These are phyloP conservation scores for Nannizziopsis barbatae DNA, from an alignment of 2,329 filamentous ascomycete genomes.

Conservation along the genomic window DNA sequence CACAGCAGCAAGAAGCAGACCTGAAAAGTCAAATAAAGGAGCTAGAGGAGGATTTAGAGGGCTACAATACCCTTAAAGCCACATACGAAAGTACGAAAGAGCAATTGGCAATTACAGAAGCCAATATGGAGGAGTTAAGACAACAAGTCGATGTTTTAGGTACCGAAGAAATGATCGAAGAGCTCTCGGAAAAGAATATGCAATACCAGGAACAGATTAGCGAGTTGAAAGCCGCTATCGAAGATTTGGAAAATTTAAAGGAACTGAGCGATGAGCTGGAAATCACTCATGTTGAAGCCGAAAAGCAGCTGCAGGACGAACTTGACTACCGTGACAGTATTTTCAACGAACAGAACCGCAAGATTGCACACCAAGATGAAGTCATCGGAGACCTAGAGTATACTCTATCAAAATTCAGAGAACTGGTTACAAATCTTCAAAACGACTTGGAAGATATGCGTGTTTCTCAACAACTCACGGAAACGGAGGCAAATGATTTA, in stretches of 20 bases:
- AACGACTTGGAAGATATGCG: conserved; percentile 83
- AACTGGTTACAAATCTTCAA: conserved; percentile 76
- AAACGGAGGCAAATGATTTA: conserved; percentile 83
- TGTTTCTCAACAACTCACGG: conserved; percentile 81
- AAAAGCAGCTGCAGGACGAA: conserved; percentile 89
- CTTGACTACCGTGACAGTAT: conserved; percentile 78
- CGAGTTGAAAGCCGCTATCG: conserved; percentile 67
- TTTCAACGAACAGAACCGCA: conserved; percentile 68
- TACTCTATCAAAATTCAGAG: conserved; percentile 75
- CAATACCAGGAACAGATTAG: conserved; percentile 71
- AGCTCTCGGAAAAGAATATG: conserved; percentile 79
- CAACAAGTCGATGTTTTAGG: conserved; percentile 84
- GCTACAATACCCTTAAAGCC: conserved; percentile 54
- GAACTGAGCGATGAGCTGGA: conserved; percentile 94
- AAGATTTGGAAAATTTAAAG: conserved; percentile 78
- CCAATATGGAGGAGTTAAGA: conserved; percentile 69
- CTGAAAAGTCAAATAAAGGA: conserved; percentile 62
- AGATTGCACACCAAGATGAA: conserved; percentile 64
- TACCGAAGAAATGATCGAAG: conserved; percentile 88
- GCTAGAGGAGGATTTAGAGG: conserved; percentile 61
- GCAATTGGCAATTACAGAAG: conserved; percentile 60
- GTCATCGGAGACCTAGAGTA: conserved; percentile 79
- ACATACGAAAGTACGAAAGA: conserved; percentile 60
- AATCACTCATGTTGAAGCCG: conserved; percentile 80
- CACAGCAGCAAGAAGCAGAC: conserved; percentile 72